Evolutionary conservation across 2,329 filamentous ascomycete genomes (phyloP).

Genomic region (Pochonia chlamydosporia): DNA sequence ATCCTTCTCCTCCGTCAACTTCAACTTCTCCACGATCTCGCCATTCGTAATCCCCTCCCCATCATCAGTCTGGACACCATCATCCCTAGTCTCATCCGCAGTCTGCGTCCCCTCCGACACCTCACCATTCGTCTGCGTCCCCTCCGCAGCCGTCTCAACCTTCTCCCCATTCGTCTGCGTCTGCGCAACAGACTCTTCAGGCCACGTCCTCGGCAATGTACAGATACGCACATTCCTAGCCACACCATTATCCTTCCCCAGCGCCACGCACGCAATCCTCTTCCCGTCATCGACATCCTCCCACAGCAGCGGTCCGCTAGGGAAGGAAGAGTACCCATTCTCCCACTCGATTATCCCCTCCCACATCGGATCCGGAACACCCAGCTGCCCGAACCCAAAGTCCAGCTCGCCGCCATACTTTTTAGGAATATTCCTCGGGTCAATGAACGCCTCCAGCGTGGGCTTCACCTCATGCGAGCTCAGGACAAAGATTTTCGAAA

Average conservation of each 20-base stretch:
- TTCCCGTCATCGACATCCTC: conserved; percentile 37
- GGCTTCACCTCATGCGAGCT: conserved; percentile 64
- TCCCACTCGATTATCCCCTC: conserved; percentile 46
- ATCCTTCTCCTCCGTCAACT: conserved; percentile 20
- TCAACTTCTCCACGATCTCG: conserved; percentile 25
- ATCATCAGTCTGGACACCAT: conserved; percentile 12
- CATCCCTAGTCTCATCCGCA: conserved; percentile 6
- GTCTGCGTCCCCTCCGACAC: conserved; percentile 23
- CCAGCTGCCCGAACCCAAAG: conserved; percentile 71
- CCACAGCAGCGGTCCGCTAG: conserved; percentile 54
- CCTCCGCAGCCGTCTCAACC: conserved; percentile 4
- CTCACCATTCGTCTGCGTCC: conserved; percentile 1
- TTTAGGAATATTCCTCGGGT: conserved; percentile 76
- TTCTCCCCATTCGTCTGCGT: conserved; percentile 8
- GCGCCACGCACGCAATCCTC: conserved; percentile 45
- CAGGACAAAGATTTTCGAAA: conserved; percentile 94
- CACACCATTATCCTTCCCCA: conserved; percentile 41
- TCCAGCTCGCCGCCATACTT: conserved; percentile 85
- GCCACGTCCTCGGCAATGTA: conserved; percentile 40
- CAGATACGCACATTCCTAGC: conserved; percentile 43
- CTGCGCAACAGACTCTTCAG: conserved; percentile 3
- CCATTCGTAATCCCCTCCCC: conserved; percentile 16
- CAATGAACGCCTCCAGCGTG: conserved; percentile 76
- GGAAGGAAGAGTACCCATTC: conserved; percentile 46
- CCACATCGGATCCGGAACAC: conserved; percentile 62